Evolutionary conservation across 768 basidiomycete species (phyloP), one percentile per base, ranked within the genome.

Genomic region (Lentinula edodes): DNA sequence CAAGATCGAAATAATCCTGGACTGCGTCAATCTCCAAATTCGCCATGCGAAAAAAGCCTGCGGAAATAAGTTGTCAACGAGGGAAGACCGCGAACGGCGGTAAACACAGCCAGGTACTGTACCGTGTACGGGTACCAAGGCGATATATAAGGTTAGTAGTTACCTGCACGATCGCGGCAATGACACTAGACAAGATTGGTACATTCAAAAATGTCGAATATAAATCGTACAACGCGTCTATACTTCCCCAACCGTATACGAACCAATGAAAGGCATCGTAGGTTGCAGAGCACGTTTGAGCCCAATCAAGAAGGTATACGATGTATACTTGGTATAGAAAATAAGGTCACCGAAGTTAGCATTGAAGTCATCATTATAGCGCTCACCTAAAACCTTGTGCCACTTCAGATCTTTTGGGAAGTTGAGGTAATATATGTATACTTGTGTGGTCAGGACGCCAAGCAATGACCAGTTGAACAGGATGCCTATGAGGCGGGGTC

Each of bases 191-290:
- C 12, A 67, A 55, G 39, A 63, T 54, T 10, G 65, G 65, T n/a
- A 67, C 61, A 54, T 67, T 66, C 50, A 67, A 54, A 36, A 62
- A 67, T 1, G 39, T 28, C 8, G 52, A 63, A 50, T 56, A 64
- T 0, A 63, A 12, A 15, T 48, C 43, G 56, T 63, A 62, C 13
- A 67, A 53, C 1, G 56, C 53, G 6, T 53, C 52, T 8, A 55
- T 53, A 28, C 45, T 50, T 9, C 67, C 67, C 63, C 63, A 67
- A 12, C 65, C 67, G 59, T 62, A 65, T 10, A 66, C 65, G 39
- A 66, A 67, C 67, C 67, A 67, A 12, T 67, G 65, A 41, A 67
- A 64, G 5, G 46, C 63, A 38, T 67, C 67, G 34, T 67, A 66
- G 1, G 67, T 67, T 6, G 65, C 65, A 10, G 63, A 63, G 46